Evolutionary conservation across 257 asterid genomes (phyloP).

Genomic region (Salvia miltiorrhiza): DNA sequence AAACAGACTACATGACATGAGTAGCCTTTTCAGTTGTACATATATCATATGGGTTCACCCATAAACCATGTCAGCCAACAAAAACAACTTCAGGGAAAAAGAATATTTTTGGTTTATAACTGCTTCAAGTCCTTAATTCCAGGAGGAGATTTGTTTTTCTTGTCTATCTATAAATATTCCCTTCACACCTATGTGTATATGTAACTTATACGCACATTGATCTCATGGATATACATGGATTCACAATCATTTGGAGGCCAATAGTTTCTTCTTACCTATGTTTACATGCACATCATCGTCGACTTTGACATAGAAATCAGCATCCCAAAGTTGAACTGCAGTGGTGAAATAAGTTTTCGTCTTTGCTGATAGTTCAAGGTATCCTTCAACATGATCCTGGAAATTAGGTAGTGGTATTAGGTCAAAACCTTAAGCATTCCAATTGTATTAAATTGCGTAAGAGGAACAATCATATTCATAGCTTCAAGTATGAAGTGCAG

Average conservation of each 20-base stretch:
- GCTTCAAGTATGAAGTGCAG: not conserved
- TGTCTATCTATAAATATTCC: not conserved
- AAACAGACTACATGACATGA: slow-evolving; percentile 1
- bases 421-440: not conserved
- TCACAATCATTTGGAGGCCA: not conserved
- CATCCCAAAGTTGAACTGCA: slow-evolving; percentile 84
- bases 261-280: slow-evolving; percentile 45
- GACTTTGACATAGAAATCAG: slow-evolving; percentile 87
- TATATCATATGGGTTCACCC: not conserved
- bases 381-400: slow-evolving; percentile 89
- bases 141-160: not conserved
- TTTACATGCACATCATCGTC: slow-evolving; percentile 93
- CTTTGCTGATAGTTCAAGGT: slow-evolving; percentile 87
- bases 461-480: not conserved
- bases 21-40: not conserved
- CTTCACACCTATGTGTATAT: not conserved
- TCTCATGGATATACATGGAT: not conserved
- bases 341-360: slow-evolving; percentile 77
- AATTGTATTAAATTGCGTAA: not conserved
- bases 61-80: not conserved
- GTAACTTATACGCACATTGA: slow-evolving; percentile 7
- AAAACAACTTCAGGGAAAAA: not conserved
- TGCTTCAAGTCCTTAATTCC: not conserved
- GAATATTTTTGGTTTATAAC: not conserved
- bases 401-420: not conserved